Evolutionary conservation across 23 red algal species (phyloP).

Genomic region (Pyropia yezoensis): DNA sequence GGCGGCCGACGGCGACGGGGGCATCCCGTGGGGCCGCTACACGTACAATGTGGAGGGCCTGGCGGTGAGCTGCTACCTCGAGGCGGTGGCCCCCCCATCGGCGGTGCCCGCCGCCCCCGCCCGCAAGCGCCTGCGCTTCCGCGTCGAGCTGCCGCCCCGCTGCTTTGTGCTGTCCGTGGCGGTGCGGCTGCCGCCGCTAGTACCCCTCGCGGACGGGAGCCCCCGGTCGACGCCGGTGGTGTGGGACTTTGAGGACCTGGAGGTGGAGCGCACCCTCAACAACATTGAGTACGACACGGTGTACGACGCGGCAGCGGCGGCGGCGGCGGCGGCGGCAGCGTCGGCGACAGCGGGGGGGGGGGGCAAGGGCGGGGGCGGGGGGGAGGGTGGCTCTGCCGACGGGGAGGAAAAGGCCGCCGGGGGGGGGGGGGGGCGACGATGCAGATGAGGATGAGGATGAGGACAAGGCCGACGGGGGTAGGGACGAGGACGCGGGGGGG

Average conservation of each 20-base stretch:
- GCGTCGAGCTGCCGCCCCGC: conserved; percentile 38
- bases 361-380: neutral
- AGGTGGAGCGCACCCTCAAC: conserved; percentile 42
- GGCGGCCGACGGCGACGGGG: conserved; percentile 18
- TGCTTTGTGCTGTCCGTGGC: conserved; percentile 58
- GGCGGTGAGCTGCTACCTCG: conserved; percentile 51
- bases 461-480: neutral
- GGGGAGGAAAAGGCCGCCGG: neutral
- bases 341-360: too few relatives aligned
- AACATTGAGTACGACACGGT: conserved; percentile 41
- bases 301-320: conserved; percentile 16
- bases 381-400: neutral
- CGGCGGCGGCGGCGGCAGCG: neutral
- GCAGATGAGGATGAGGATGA: neutral
- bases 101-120: neutral
- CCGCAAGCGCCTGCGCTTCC: conserved; percentile 30
- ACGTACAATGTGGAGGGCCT: conserved; percentile 46
- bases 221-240: neutral
- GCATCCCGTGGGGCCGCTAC: conserved; percentile 54
- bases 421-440: neutral
- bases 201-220: conserved; percentile 6
- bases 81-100: conserved; percentile 13
- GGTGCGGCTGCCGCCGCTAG: conserved; percentile 24
- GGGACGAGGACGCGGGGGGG: too few relatives aligned
- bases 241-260: conserved; percentile 17